These are phyloP conservation scores for thale cress (Arabidopsis thaliana) DNA, from an alignment of 345 rosid genomes.

Conservation along the genomic window DNA sequence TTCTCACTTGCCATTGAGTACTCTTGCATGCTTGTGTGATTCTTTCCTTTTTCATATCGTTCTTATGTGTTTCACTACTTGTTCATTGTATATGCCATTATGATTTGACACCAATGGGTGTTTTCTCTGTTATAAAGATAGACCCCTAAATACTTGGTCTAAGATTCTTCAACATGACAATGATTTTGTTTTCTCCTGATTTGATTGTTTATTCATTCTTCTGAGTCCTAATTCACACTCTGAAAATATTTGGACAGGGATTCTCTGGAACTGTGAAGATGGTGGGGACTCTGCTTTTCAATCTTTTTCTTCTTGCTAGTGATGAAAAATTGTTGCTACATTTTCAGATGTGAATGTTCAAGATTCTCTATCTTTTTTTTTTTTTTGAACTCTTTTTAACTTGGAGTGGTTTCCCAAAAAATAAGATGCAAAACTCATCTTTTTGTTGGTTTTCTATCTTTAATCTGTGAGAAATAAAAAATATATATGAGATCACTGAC, in stretches of 20 bases:
- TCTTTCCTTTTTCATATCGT: conserved; percentile 18
- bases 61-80: conserved; percentile 6
- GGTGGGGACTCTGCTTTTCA: conserved; percentile 39
- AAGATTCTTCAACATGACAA: conserved; percentile 38
- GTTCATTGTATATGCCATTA: conserved; percentile 28
- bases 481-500: not conserved
- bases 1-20: conserved; percentile 42
- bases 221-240: conserved; percentile 32
- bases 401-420: conserved; percentile 18
- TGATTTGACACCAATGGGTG: conserved; percentile 38
- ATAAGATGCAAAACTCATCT: conserved; percentile 43
- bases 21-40: conserved; percentile 15
- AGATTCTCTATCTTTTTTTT: conserved; percentile 19
- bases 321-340: conserved; percentile 44
- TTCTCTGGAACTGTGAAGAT: conserved; percentile 44
- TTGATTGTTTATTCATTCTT: conserved; percentile 17
- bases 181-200: conserved; percentile 36
- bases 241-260: conserved; percentile 36
- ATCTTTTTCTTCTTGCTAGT: conserved; percentile 37
- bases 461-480: conserved; percentile 11
- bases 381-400: conserved; percentile 13
- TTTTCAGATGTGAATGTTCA: conserved; percentile 36
- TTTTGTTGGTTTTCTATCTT: conserved; percentile 27
- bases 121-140: conserved; percentile 22
- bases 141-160: conserved; percentile 26